Percentiles rank a stretch among this genome's conserved stretches.
These are phyloP conservation scores for Euphrasia arctica DNA, from an alignment of 305 asterid species.

Conservation along the genomic window DNA sequence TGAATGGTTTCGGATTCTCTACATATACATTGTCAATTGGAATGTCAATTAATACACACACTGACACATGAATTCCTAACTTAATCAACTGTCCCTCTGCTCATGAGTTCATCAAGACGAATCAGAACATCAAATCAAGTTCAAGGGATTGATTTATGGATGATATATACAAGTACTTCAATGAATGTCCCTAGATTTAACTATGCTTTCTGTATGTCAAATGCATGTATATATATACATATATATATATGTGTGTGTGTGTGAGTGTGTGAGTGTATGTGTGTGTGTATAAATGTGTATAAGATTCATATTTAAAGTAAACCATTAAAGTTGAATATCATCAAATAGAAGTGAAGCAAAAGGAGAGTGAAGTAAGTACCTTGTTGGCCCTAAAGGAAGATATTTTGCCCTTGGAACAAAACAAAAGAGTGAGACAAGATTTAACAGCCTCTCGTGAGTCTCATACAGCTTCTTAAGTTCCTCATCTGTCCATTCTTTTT, in stretches of 20 bases:
- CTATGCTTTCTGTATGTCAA: not conserved
- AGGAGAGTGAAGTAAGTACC: constrained; percentile 43
- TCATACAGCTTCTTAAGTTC: constrained; percentile 96
- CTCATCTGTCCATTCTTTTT: constrained; percentile 97
- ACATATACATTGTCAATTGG: no score
- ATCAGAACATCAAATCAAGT: not conserved
- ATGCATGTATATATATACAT: not conserved
- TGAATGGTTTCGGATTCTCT: no score
- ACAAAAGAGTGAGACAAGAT: constrained; percentile 93
- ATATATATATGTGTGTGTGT: not conserved
- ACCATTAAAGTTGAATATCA: constrained; percentile 16
- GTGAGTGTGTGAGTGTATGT: not conserved
- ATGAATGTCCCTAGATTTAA: not conserved
- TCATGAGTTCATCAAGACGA: not conserved
- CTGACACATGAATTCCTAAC: not conserved
- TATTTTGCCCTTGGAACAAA: constrained; percentile 93
- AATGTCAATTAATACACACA: no score
- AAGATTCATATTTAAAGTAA: constrained; percentile 22
- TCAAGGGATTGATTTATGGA: not conserved
- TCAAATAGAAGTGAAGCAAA: constrained; percentile 27
- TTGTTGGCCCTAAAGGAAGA: constrained; percentile 98
- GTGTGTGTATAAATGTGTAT: not conserved
- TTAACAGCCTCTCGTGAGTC: constrained; percentile 90
- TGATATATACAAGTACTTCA: not conserved
- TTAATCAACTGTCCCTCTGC: not conserved